Base-by-base conservation (phyloP, 805 yeast species). In the Hanseniaspora vineae region DNA sequence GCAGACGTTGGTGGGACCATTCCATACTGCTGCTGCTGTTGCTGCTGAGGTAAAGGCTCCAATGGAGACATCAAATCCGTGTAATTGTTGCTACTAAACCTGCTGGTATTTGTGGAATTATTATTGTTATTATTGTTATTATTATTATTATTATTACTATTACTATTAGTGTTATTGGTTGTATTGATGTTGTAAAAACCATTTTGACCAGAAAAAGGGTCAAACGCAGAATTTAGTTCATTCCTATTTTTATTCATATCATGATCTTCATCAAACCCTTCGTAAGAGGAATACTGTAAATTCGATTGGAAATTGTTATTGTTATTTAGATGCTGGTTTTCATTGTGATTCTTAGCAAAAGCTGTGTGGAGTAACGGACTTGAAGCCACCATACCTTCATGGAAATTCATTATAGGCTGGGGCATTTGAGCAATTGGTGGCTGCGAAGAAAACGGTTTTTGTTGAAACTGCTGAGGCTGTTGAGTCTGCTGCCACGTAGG, bases 341-440 rank as follows among this genome's bases (percentile, higher is more conserved):
- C 37, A 19, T 19, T 37, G 46, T 35, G 45, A 49, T 33, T 42
- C 51, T 19, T 46, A 33, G 18, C 48, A 40, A 35, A 43, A 42
- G 40, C 50, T 53, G 4, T 46, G 49, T 29, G 35, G 46, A 15
- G n/a, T 17, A 20, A 18, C 42, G 18, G 39, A n/a, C 35, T 19
- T 39, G 35, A 33, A 42, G 13, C 48, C 15, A 3, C 46, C 32
- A 15, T 45, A 45, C 17, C 49, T 45, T n/a, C 50, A 45, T 44
- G 52, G 52, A 42, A 50, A 51, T 23, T 44, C 29, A 23, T 23
- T 23, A 23, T 23, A 23, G 29, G 29, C 8, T 23, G 29, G 29
- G 29, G 29, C 29, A 23, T 23, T 8, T 23, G 29, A 5, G 29
- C 29, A 23, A 23, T 23, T 23, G 29, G 29, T 5, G 29, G 6